Conservation (phyloP, 2,329 filamentous ascomycete species). For the Hirsutella minnesotensis region DNA sequence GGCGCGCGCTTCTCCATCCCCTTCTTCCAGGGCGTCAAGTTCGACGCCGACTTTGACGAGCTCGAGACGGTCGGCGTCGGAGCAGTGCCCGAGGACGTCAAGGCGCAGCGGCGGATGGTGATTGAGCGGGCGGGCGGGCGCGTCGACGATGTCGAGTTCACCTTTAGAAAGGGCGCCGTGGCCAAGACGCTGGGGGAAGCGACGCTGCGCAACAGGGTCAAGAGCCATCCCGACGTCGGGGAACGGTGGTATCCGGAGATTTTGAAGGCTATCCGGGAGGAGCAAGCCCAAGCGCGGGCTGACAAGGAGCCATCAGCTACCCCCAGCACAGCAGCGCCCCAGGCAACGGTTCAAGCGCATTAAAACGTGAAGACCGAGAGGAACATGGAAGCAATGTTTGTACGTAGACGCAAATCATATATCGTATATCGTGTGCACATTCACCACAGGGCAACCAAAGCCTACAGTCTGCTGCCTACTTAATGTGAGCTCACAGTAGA, state of each 20-base stretch:
- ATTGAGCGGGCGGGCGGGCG: constrained; percentile 43
- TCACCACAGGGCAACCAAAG: constrained; percentile 9
- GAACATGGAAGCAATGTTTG: not conserved
- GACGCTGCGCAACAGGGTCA: constrained; percentile 71
- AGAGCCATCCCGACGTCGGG: constrained; percentile 79
- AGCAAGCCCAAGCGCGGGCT: constrained; percentile 33
- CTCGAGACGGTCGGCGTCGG: constrained; percentile 52
- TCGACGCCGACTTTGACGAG: constrained; percentile 69
- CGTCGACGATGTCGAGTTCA: constrained; percentile 74
- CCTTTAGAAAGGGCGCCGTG: constrained; percentile 59
- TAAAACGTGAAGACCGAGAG: not conserved
- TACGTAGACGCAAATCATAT: not conserved
- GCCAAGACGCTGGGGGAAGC: constrained; percentile 67
- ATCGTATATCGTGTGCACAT: not conserved
- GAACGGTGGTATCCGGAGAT: constrained; percentile 68
- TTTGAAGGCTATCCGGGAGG: constrained; percentile 42
- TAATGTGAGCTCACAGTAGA: not conserved
- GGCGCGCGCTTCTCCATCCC: constrained; percentile 71
- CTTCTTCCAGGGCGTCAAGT: constrained; percentile 79
- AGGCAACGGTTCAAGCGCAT: not conserved
- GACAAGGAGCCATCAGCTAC: constrained; percentile 11
- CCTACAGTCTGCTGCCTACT: constrained; percentile 2
- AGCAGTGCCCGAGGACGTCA: constrained; percentile 47
- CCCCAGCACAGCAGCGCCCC: not conserved
- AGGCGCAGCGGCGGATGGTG: constrained; percentile 47